Evolutionary conservation across 345 rosid genomes (phyloP).

Genomic region (Rhodomyrtus tomentosa): DNA sequence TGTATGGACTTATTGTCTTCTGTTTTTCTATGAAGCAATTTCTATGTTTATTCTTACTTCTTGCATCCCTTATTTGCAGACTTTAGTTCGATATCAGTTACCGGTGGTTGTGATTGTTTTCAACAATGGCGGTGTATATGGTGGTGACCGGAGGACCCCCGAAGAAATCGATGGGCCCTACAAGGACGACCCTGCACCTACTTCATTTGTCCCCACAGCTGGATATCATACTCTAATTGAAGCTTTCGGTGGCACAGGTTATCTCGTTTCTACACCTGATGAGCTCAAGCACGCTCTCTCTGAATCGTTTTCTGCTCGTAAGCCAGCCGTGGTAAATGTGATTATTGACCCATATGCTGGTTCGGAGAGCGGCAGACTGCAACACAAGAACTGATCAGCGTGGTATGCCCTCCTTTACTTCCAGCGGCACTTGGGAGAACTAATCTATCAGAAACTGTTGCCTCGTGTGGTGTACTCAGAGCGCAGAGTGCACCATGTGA

Average conservation of each 20-base stretch:
- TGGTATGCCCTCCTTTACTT: background rate
- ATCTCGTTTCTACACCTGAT: conserved; percentile 70
- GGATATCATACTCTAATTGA: conserved; percentile 70
- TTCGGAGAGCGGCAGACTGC: conserved; percentile 91
- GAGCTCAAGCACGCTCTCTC: conserved; percentile 71
- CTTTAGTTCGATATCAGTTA: conserved; percentile 84
- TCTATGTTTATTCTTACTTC: background rate
- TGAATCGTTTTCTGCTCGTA: conserved; percentile 61
- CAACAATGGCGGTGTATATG: conserved; percentile 97
- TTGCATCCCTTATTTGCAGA: conserved; percentile 29
- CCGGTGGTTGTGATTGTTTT: conserved; percentile 89
- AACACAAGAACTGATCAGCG: conserved; percentile 68
- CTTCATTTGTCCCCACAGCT: conserved; percentile 87
- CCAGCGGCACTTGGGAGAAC: background rate
- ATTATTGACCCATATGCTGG: conserved; percentile 85
- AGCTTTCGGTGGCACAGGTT: conserved; percentile 94
- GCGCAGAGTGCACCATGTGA: background rate
- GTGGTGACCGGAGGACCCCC: conserved; percentile 82
- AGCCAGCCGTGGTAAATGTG: conserved; percentile 82
- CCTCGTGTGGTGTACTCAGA: background rate
- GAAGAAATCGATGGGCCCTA: conserved; percentile 77
- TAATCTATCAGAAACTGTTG: background rate
- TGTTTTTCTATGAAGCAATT: background rate
- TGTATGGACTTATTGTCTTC: background rate
- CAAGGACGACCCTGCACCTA: conserved; percentile 93